A percentile compares a stretch with the other conserved stretches of the same genome.
Conservation (phyloP, 1,284 basidiomycete species). For the Leccinum pachyderme region DNA sequence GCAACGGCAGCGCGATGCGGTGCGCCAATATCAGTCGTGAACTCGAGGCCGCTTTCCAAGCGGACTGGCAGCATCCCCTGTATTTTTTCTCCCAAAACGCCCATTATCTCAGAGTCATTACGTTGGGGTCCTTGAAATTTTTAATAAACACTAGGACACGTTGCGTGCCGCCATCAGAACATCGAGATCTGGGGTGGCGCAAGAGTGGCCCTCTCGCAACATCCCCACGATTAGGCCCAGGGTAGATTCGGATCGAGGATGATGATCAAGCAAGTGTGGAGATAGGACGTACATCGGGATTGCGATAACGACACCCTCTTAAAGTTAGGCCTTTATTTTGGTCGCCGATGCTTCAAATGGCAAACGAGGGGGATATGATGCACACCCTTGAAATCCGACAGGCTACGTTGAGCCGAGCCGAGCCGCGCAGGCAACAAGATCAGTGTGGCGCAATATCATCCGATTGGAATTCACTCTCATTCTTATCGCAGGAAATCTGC, state of each 20-base stretch:
- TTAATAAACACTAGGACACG: neutral
- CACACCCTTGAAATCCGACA: neutral
- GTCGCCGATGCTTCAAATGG: neutral
- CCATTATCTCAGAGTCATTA: neutral
- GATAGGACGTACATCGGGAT: neutral
- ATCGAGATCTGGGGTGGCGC: neutral
- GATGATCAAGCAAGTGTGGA: neutral
- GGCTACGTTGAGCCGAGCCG: neutral
- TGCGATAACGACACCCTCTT: neutral
- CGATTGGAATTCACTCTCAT: neutral
- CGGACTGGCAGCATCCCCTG: neutral
- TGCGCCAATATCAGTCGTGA: no score
- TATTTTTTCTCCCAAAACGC: neutral
- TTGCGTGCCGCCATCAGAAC: neutral
- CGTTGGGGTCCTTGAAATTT: neutral
- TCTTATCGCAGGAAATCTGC: neutral
- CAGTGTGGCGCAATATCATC: neutral
- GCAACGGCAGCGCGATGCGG: neutral
- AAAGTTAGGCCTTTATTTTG: neutral
- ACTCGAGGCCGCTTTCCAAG: neutral
- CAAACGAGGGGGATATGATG: neutral
- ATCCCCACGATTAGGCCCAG: neutral
- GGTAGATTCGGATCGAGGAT: neutral
- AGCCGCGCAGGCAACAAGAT: neutral
- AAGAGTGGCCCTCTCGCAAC: neutral